phyloP scores from a whole-genome alignment of 331 rosid species.

The Dryas integrifolia region DNA sequence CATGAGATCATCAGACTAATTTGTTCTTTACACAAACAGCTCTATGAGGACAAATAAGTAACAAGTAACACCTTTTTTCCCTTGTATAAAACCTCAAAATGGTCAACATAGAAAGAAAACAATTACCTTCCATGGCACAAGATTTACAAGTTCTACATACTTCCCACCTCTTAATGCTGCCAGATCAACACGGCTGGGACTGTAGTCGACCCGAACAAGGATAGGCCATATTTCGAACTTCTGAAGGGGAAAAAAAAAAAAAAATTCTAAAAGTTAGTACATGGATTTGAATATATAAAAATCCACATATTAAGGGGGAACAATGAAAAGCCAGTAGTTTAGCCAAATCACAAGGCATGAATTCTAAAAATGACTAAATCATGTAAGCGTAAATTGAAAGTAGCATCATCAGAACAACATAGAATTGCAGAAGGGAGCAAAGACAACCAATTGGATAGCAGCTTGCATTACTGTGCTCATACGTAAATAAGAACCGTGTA shows the following conservation, averaged over 20 bases:
- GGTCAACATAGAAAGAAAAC: conserved; percentile 1
- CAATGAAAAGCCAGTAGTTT: neutral
- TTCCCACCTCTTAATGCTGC: conserved; percentile 84
- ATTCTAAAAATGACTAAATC: conserved; percentile 16
- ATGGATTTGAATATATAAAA: neutral
- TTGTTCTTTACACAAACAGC: neutral
- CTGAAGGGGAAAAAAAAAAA: conserved; percentile 67
- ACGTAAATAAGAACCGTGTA: neutral
- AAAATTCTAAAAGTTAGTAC: conserved; percentile 18
- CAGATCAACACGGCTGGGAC: conserved; percentile 76
- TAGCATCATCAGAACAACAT: conserved; percentile 9
- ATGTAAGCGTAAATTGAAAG: conserved; percentile 12
- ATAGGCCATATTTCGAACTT: conserved; percentile 79
- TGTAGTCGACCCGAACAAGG: conserved; percentile 86
- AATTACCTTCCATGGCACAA: conserved; percentile 94
- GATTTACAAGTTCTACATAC: conserved; percentile 89
- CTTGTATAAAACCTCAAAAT: neutral
- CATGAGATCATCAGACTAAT: neutral
- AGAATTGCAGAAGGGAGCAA: conserved; percentile 21
- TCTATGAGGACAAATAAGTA: neutral
- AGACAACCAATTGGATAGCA: conserved; percentile 9
- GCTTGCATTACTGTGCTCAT: neutral
- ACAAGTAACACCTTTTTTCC: neutral
- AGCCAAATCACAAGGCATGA: conserved; percentile 15
- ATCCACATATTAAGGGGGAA: neutral